phyloP scores from a whole-genome alignment of 371 early-diverging fungal species.

The Apophysomyces ossiformis region DNA sequence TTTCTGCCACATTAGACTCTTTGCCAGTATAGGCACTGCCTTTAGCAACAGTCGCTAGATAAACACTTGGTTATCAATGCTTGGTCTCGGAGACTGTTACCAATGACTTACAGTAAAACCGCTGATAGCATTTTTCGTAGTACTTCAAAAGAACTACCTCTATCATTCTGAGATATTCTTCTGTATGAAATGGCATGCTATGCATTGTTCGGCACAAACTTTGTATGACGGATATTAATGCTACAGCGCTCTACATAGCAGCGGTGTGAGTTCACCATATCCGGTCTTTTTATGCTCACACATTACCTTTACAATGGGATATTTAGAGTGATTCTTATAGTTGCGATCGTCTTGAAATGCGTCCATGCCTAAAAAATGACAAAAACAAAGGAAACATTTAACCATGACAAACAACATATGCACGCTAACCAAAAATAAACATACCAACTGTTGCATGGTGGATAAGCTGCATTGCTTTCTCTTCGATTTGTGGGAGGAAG shows the following conservation, averaged over 20 bases:
- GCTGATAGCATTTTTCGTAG: slow-evolving; percentile 75
- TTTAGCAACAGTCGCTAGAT: slow-evolving; percentile 58
- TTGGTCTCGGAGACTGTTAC: background rate
- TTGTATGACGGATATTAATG: slow-evolving; percentile 66
- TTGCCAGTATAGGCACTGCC: slow-evolving; percentile 46
- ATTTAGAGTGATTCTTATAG: slow-evolving; percentile 50
- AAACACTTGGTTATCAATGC: background rate
- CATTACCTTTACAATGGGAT: slow-evolving; percentile 57
- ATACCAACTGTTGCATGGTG: slow-evolving; percentile 70
- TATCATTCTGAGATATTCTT: slow-evolving; percentile 81
- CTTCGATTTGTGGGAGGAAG: slow-evolving; percentile 78
- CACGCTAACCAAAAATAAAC: background rate
- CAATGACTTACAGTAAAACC: slow-evolving; percentile 68
- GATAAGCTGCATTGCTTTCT: slow-evolving; percentile 70
- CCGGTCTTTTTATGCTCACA: background rate
- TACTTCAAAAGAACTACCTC: slow-evolving; percentile 75
- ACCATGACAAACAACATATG: too few species aligned
- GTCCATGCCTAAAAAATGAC: slow-evolving; percentile 37
- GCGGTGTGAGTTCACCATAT: background rate
- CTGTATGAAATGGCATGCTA: slow-evolving; percentile 75
- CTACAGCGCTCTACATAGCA: slow-evolving; percentile 62
- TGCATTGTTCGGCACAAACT: slow-evolving; percentile 73
- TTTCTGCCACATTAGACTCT: slow-evolving; percentile 41
- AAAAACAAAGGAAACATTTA: background rate
- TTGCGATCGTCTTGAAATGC: slow-evolving; percentile 61